Conservation (phyloP, 352 stramenopile genomes). For the Phytopythium cucurbitacearum region DNA sequence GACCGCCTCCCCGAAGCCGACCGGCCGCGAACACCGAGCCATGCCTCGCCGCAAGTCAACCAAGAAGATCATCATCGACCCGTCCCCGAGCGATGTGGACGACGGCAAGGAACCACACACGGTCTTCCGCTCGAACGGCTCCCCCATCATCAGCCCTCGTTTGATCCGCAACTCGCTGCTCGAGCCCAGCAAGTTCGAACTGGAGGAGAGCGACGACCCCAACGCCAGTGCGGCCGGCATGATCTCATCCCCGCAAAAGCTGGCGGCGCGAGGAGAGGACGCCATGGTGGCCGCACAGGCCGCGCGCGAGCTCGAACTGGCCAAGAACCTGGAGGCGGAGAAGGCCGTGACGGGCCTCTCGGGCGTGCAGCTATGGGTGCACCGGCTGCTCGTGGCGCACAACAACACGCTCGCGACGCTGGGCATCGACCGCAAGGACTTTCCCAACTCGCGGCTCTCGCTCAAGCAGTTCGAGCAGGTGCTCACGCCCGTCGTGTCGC, state of each 20-base stretch:
- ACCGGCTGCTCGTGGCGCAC: slow-evolving; percentile 63
- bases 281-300: slow-evolving; percentile 16
- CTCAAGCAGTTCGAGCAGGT: slow-evolving; percentile 70
- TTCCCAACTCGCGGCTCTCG: slow-evolving; percentile 68
- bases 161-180: slow-evolving; percentile 62
- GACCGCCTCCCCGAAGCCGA: too few species aligned
- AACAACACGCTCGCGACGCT: slow-evolving; percentile 50
- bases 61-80: slow-evolving; percentile 39
- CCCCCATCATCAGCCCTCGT: slow-evolving; percentile 60
- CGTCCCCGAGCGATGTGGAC: slow-evolving; percentile 19
- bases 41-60: slow-evolving; percentile 60
- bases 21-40: background rate
- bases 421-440: slow-evolving; percentile 38
- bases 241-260: too few species aligned
- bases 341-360: slow-evolving; percentile 52
- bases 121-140: slow-evolving; percentile 57
- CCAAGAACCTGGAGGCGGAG: slow-evolving; percentile 40
- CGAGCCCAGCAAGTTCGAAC: slow-evolving; percentile 38
- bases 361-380: slow-evolving; percentile 65
- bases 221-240: slow-evolving; percentile 20
- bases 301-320: slow-evolving; percentile 22
- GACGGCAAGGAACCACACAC: slow-evolving; percentile 33
- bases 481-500: slow-evolving; percentile 49
- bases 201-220: slow-evolving; percentile 30
- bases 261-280: slow-evolving; percentile 11